Evolutionary conservation across 331 rosid genomes (phyloP), one percentile per base, ranked within the genome.

Genomic region (Saraca asoca): DNA sequence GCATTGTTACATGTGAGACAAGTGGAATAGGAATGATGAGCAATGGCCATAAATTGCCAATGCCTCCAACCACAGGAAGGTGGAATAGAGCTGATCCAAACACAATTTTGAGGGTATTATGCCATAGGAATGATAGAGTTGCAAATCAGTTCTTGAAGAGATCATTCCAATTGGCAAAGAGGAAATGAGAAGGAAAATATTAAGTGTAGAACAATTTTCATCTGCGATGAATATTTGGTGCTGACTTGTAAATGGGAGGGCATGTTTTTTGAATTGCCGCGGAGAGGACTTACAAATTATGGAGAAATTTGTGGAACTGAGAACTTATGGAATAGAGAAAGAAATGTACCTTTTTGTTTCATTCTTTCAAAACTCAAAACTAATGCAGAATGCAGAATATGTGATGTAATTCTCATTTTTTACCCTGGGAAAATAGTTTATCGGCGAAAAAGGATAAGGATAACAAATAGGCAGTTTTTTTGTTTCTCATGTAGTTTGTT

Each of bases 61-160:
- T 94, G 95, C 97, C 99, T 52, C 96, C 99, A 8, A 85, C 97
- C 9, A 88, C 95, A 31, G 97, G 95, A 70, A 75, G 88, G 68
- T 94, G 97, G 99, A 77, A 85, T 24, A 73, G 91, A 69, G 76
- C 95, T n/a, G 97, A 94, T 14, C 95, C 99, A 2, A 90, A 94
- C 82, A 88, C 98, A 17, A 85, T 94, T 68, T 64, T 94, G 71
- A 85, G 98, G 61, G 96, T 94, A 1, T 65, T 94, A 77, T 94
- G 99, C 66, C 80, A 88, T 50, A 82, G 96, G 70, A 88, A 88
- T 72, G 96, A 90, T 33, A 70, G 75, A 69, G 31, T 75, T 33
- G 91, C 97, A 10, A 88, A 94, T 50, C 63, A 51, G 16, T 94
- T 94, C 92, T 83, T 94, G 41, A 94, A 94, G 75, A 94, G 82